These are phyloP conservation scores for Tetrahymena borealis DNA, from an alignment of 73 alveolate species.

Conservation along the genomic window DNA sequence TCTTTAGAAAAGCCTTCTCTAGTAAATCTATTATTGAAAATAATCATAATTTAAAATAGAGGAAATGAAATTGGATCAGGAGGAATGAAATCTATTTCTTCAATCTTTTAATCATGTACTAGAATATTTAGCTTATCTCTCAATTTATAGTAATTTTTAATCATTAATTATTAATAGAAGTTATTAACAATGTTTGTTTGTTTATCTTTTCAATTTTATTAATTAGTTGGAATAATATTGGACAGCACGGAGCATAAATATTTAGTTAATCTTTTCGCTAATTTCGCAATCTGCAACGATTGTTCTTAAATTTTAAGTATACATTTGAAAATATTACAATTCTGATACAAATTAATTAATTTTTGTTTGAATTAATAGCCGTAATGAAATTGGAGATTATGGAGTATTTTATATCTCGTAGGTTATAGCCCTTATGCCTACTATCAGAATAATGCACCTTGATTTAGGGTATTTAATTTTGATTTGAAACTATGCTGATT, in stretches of 20 bases:
- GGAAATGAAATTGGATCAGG: not conserved
- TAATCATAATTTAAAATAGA: not conserved
- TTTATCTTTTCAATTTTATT: not conserved
- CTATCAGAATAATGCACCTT: not conserved
- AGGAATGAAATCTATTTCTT: not conserved
- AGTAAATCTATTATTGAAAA: too few species aligned
- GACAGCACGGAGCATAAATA: not conserved
- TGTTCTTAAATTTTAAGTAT: not conserved
- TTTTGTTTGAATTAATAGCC: not conserved
- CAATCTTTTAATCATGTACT: not conserved
- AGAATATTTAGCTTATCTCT: not conserved
- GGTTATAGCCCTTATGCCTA: not conserved
- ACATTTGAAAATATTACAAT: not conserved
- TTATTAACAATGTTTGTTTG: too few species aligned
- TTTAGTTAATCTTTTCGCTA: not conserved
- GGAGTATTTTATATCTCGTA: not conserved
- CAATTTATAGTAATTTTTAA: not conserved
- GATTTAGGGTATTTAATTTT: not conserved
- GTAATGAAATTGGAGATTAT: not conserved
- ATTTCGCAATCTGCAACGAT: not conserved
- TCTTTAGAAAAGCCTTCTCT: too few species aligned
- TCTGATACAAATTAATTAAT: not conserved
- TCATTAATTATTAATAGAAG: too few species aligned
- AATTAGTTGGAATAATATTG: not conserved
- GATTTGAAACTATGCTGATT: not conserved